Conservation (phyloP, 2,329 filamentous ascomycete genomes). For the Phialophora expanda region DNA sequence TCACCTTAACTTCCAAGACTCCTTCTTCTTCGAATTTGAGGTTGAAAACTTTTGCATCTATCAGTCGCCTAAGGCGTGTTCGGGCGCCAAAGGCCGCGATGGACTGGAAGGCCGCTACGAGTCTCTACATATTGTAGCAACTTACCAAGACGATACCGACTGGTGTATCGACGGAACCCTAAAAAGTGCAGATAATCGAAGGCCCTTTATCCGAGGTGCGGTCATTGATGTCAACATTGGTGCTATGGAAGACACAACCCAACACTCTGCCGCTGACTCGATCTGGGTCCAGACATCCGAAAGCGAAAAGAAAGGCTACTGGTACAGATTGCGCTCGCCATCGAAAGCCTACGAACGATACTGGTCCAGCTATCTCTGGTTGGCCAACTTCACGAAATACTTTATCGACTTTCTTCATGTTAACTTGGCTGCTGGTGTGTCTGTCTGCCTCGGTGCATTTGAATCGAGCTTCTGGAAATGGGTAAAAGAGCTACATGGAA, state of each 20-base stretch:
- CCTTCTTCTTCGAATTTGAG: constrained; percentile 53
- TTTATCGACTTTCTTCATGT: constrained; percentile 67
- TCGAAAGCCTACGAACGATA: constrained; percentile 64
- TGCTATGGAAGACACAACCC: constrained; percentile 62
- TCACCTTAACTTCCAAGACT: neutral
- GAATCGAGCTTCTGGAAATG: constrained; percentile 62
- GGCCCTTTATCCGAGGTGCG: constrained; percentile 61
- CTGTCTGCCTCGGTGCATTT: constrained; percentile 64
- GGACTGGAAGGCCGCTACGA: constrained; percentile 41
- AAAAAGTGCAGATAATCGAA: constrained; percentile 53
- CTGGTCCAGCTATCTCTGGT: constrained; percentile 69
- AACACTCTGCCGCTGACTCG: constrained; percentile 55
- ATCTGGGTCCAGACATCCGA: constrained; percentile 65
- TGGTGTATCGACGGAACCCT: constrained; percentile 62
- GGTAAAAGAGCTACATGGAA: constrained; percentile 56
- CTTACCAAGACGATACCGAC: neutral
- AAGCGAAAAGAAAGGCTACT: constrained; percentile 53
- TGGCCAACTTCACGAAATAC: constrained; percentile 73
- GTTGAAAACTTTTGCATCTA: constrained; percentile 67
- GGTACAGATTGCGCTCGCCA: constrained; percentile 67
- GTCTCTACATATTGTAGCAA: constrained; percentile 45
- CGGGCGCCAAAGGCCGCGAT: constrained; percentile 43
- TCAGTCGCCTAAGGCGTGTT: constrained; percentile 62
- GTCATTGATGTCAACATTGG: constrained; percentile 69
- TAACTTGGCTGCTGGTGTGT: constrained; percentile 33